Evolutionary conservation across 345 rosid species (phyloP).

Genomic region (Firmiana major): DNA sequence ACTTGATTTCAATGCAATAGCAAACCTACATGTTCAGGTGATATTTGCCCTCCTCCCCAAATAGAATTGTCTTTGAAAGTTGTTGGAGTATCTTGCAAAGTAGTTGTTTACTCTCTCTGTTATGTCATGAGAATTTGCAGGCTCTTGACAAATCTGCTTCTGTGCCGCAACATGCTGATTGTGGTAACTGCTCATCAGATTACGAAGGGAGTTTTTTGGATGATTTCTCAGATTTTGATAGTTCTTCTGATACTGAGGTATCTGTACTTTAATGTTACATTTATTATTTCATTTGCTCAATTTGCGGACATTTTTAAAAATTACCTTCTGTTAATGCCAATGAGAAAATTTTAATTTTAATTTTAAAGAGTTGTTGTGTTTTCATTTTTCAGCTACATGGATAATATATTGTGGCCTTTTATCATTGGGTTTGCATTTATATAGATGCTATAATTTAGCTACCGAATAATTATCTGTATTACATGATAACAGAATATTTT

Average conservation of each 20-base stretch:
- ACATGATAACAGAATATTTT: not conserved
- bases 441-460: not conserved
- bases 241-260: conserved; percentile 64
- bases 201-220: conserved; percentile 44
- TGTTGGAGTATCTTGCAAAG: not conserved
- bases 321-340: not conserved
- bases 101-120: not conserved
- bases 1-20: not conserved
- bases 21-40: not conserved
- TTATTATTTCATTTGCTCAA: not conserved
- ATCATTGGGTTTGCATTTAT: not conserved
- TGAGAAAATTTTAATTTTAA: not conserved
- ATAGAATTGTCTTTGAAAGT: not conserved
- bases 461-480: not conserved
- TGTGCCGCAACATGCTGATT: conserved; percentile 33
- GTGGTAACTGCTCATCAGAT: conserved; percentile 46
- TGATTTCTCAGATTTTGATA: conserved; percentile 45
- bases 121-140: conserved; percentile 30
- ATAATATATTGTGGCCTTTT: not conserved
- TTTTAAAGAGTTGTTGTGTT: not conserved
- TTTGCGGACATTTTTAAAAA: not conserved
- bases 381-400: not conserved
- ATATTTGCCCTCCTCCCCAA: not conserved
- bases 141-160: conserved; percentile 46
- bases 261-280: not conserved